A percentile compares a stretch with the other conserved stretches of the same genome.
These are phyloP conservation scores for Crucibulum laeve DNA, from an alignment of 768 basidiomycete species.

Conservation along the genomic window DNA sequence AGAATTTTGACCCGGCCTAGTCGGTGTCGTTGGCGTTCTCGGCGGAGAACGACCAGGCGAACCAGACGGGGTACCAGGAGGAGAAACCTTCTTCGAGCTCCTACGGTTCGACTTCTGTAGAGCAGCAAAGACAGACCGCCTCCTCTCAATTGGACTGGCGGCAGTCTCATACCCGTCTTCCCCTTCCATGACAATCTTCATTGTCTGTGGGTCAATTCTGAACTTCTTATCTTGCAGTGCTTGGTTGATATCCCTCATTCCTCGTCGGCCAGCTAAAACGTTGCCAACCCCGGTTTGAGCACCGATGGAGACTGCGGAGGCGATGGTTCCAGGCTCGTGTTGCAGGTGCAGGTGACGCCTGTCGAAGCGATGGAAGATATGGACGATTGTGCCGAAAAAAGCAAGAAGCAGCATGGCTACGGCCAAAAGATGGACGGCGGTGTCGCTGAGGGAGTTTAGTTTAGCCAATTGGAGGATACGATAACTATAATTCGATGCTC, in stretches of 20 bases:
- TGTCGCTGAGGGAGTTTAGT: slow-evolving; percentile 22
- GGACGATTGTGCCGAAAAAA: slow-evolving; percentile 35
- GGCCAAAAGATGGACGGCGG: slow-evolving; percentile 39
- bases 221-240: slow-evolving; percentile 42
- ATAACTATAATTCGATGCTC: slow-evolving; percentile 1
- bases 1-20: too few species aligned
- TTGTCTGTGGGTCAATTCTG: slow-evolving; percentile 42
- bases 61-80: too few species aligned
- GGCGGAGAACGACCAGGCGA: too few species aligned
- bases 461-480: background rate
- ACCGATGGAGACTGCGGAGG: slow-evolving; percentile 51
- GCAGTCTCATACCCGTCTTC: slow-evolving; percentile 43
- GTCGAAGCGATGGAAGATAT: slow-evolving; percentile 41
- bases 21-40: too few species aligned
- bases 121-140: slow-evolving; percentile 25
- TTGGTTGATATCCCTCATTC: slow-evolving; percentile 32
- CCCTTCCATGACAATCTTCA: slow-evolving; percentile 51
- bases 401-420: slow-evolving; percentile 40
- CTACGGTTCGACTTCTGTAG: too few species aligned
- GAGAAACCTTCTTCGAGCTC: too few species aligned
- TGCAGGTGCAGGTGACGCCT: slow-evolving; percentile 38
- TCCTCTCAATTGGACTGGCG: slow-evolving; percentile 20
- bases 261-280: slow-evolving; percentile 36
- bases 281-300: slow-evolving; percentile 45
- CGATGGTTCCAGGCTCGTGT: slow-evolving; percentile 51